Percentiles rank a stretch among this genome's conserved stretches.
These are phyloP conservation scores for Turritis glabra DNA, from an alignment of 345 rosid species.

Conservation along the genomic window DNA sequence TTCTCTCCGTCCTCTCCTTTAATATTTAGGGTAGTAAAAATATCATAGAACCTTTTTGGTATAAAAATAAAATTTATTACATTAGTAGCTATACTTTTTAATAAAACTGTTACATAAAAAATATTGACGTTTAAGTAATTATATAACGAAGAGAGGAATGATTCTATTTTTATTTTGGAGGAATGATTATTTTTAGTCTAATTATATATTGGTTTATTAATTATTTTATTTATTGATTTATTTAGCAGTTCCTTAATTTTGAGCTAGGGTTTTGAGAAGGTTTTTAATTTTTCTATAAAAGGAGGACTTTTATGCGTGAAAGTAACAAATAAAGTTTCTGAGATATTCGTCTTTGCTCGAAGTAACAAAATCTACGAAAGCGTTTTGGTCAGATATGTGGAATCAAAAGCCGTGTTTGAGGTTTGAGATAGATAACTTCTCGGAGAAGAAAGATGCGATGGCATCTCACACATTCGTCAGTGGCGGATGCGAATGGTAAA, in stretches of 20 bases:
- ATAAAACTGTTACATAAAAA: no score
- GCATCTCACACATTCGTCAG: neutral
- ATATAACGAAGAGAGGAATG: neutral
- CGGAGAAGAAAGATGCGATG: neutral
- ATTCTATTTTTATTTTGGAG: no score
- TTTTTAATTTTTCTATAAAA: neutral
- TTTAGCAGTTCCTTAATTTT: neutral
- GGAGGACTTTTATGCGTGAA: neutral
- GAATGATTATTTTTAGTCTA: neutral
- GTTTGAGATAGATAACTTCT: conserved; percentile 22
- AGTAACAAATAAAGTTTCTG: neutral
- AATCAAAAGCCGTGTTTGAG: neutral
- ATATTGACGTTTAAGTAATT: no score
- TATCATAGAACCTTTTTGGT: neutral
- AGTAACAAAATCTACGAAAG: neutral
- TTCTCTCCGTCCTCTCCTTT: no score
- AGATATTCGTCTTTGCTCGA: neutral
- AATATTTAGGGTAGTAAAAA: no score
- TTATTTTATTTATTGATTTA: neutral
- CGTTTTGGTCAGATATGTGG: neutral
- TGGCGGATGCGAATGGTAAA: conserved; percentile 26
- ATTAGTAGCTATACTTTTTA: no score
- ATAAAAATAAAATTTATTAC: no score
- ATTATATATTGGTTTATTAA: neutral
- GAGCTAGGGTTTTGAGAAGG: neutral